Evolutionary conservation across 1,139 yeast species (phyloP).

Genomic region (Hemisphaericaspora lyxosophila): DNA sequence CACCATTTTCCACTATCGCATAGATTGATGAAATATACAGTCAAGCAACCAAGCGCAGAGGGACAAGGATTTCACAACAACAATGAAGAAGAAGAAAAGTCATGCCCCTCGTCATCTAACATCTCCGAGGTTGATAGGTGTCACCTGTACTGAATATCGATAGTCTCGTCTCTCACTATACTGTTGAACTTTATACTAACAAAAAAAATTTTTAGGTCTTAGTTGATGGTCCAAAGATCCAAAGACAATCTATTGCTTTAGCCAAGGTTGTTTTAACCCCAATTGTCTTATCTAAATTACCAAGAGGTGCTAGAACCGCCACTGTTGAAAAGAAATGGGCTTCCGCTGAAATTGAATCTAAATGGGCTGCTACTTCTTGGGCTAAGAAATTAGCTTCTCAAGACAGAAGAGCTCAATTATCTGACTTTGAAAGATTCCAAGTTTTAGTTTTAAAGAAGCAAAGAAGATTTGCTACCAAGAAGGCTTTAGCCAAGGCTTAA

Average conservation of each 20-base stretch:
- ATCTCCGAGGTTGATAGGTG: too few relatives aligned
- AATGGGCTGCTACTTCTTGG: conserved; percentile 95
- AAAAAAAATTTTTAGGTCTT: conserved; percentile 58
- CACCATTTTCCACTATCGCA: too few relatives aligned
- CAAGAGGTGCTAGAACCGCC: conserved; percentile 92
- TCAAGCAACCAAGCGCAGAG: too few relatives aligned
- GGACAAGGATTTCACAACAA: too few relatives aligned
- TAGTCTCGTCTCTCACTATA: too few relatives aligned
- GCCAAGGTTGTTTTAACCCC: conserved; percentile 92
- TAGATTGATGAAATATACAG: too few relatives aligned
- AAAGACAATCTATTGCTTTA: conserved; percentile 89
- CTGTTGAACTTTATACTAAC: conserved; percentile 23
- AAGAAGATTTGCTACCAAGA: conserved; percentile 92
- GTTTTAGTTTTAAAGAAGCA: conserved; percentile 96
- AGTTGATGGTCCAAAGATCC: conserved; percentile 94
- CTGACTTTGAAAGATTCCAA: conserved; percentile 99
- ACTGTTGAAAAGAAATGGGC: conserved; percentile 91
- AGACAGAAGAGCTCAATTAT: conserved; percentile 86
- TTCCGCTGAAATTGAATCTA: conserved; percentile 82
- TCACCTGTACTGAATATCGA: too few relatives aligned
- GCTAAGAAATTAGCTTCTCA: conserved; percentile 97
- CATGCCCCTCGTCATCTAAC: too few relatives aligned
- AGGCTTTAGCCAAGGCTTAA: conserved; percentile 81
- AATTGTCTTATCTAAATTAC: conserved; percentile 75
- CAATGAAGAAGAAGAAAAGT: too few relatives aligned